Evolutionary conservation across 352 stramenopile species (phyloP).

Genomic region (Phytopythium ostracodes): DNA sequence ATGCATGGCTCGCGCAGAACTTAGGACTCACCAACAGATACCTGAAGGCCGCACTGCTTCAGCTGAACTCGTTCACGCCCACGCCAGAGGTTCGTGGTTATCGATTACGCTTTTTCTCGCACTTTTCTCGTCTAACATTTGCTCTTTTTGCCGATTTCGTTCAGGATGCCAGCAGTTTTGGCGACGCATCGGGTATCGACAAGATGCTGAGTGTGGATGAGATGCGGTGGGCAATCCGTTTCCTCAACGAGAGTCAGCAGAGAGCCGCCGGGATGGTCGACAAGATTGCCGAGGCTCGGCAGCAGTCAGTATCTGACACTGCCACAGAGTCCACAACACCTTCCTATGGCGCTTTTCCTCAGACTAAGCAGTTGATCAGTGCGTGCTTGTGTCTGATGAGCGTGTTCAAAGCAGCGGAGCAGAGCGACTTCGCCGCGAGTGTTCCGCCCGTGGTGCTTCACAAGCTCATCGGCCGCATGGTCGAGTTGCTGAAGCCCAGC

Average conservation of each 20-base stretch:
- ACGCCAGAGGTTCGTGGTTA: not conserved
- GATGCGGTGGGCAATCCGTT: constrained; percentile 65
- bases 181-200: not conserved
- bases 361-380: constrained; percentile 46
- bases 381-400: constrained; percentile 59
- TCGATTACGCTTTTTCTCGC: not conserved
- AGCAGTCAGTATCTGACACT: not conserved
- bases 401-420: constrained; percentile 26
- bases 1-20: constrained; percentile 65
- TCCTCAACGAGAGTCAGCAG: constrained; percentile 41
- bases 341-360: constrained; percentile 15
- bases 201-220: constrained; percentile 40
- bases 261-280: constrained; percentile 28
- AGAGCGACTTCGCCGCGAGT: constrained; percentile 14
- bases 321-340: not conserved
- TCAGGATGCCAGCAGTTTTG: not conserved
- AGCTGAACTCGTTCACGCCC: constrained; percentile 46
- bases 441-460: constrained; percentile 49
- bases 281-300: constrained; percentile 10
- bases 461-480: constrained; percentile 56
- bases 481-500: constrained; percentile 50
- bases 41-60: constrained; percentile 48
- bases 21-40: constrained; percentile 60
- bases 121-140: not conserved
- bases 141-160: not conserved